Conservation (phyloP, 129 eudicot species). For the Heracleum sosnowskyi region DNA sequence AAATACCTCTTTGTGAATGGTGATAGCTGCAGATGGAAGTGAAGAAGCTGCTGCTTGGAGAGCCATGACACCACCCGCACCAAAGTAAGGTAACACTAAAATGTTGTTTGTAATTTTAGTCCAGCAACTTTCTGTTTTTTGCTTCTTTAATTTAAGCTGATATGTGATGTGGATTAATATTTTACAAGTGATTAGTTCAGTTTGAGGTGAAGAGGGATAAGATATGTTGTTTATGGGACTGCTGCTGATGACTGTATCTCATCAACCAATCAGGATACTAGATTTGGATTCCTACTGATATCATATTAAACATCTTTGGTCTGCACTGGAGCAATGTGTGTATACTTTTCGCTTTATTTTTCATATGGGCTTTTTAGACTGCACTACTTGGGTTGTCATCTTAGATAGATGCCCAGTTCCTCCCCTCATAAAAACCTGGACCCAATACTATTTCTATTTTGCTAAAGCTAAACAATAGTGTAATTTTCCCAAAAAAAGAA, state of each 20-base stretch:
- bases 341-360: neutral
- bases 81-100: neutral
- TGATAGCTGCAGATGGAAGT: slow-evolving; percentile 51
- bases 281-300: slow-evolving; percentile 42
- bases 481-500: no score
- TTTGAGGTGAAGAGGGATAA: slow-evolving; percentile 35
- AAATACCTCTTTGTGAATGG: slow-evolving; percentile 62
- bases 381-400: neutral
- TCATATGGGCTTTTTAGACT: neutral
- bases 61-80: slow-evolving; percentile 41
- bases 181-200: neutral
- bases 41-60: slow-evolving; percentile 63
- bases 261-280: slow-evolving; percentile 40
- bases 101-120: neutral
- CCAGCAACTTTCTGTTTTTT: neutral
- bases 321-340: no score
- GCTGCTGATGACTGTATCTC: slow-evolving; percentile 16
- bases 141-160: neutral
- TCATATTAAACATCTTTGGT: neutral
- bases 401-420: no score
- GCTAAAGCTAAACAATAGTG: no score
- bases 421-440: no score
- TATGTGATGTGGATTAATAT: slow-evolving; percentile 2
- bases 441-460: no score
- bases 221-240: slow-evolving; percentile 17